phyloP scores from a whole-genome alignment of 805 yeast genomes.

The Helenozyma rhizophorensis region DNA sequence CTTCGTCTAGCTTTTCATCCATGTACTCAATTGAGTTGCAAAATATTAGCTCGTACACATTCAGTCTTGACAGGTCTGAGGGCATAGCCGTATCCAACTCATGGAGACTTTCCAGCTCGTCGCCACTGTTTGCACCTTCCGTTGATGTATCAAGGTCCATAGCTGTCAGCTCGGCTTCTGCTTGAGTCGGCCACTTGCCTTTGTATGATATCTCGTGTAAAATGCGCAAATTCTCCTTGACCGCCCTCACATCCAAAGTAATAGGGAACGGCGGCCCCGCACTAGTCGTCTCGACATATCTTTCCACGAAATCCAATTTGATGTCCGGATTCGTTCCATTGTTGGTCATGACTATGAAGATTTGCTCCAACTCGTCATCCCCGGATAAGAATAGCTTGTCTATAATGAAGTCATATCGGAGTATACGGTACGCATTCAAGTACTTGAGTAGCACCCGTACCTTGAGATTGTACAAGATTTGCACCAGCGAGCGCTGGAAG shows the following conservation, averaged over 20 bases:
- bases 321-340: constrained; percentile 25
- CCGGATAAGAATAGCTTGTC: constrained; percentile 16
- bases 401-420: constrained; percentile 25
- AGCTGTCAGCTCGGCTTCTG: constrained; percentile 4
- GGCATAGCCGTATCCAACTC: neutral
- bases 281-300: constrained; percentile 14
- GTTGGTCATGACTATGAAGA: constrained; percentile 25
- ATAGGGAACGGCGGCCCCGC: constrained; percentile 12
- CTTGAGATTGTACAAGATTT: constrained; percentile 27
- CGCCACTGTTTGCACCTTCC: too few relatives aligned
- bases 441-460: constrained; percentile 27
- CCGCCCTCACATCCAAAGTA: constrained; percentile 17
- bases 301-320: constrained; percentile 27
- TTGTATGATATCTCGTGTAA: constrained; percentile 1
- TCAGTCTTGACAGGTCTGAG: neutral
- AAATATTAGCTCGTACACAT: constrained; percentile 9
- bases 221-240: constrained; percentile 18
- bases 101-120: too few relatives aligned
- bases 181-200: neutral
- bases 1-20: constrained; percentile 6
- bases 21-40: constrained; percentile 3
- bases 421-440: constrained; percentile 26
- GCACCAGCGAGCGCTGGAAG: constrained; percentile 22
- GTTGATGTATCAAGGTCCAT: neutral
- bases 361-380: constrained; percentile 23